phyloP scores from a whole-genome alignment of 257 asterid genomes.

The Lavandula angustifolia region DNA sequence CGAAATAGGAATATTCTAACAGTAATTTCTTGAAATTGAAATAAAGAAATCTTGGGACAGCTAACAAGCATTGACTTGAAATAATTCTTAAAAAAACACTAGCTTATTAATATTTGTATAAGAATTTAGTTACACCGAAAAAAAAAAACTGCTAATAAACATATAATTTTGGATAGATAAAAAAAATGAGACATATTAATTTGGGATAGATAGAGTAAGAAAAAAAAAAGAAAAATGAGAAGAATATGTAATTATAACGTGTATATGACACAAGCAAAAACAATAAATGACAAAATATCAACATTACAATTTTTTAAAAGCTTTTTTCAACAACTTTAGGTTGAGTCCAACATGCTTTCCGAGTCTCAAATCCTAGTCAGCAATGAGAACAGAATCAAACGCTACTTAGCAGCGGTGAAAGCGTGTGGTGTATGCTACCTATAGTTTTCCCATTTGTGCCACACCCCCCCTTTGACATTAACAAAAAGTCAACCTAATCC shows the following conservation, averaged over 20 bases:
- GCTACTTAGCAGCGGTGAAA: conserved; percentile 34
- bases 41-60: too few species aligned
- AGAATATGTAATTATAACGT: conserved; percentile 29
- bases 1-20: too few species aligned
- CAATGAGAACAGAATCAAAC: conserved; percentile 40
- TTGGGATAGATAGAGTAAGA: too few species aligned
- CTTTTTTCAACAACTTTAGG: conserved; percentile 3
- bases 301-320: conserved; percentile 4
- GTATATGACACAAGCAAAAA: conserved; percentile 33
- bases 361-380: conserved; percentile 35
- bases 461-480: conserved; percentile 53
- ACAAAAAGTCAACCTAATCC: conserved; percentile 48
- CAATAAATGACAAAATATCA: conserved; percentile 13
- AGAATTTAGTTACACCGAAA: too few species aligned
- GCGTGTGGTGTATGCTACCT: conserved; percentile 41
- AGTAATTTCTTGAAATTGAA: too few species aligned
- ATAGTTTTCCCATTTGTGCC: conserved; percentile 28
- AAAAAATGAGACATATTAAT: too few species aligned
- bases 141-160: too few species aligned
- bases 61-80: too few species aligned
- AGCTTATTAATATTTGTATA: too few species aligned
- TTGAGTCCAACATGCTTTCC: conserved; percentile 27
- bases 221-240: background rate
- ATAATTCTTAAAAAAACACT: too few species aligned
- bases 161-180: too few species aligned